Evolutionary conservation across 2,329 filamentous ascomycete genomes (phyloP).

Genomic region (Gnomoniopsis smithogilvyi): DNA sequence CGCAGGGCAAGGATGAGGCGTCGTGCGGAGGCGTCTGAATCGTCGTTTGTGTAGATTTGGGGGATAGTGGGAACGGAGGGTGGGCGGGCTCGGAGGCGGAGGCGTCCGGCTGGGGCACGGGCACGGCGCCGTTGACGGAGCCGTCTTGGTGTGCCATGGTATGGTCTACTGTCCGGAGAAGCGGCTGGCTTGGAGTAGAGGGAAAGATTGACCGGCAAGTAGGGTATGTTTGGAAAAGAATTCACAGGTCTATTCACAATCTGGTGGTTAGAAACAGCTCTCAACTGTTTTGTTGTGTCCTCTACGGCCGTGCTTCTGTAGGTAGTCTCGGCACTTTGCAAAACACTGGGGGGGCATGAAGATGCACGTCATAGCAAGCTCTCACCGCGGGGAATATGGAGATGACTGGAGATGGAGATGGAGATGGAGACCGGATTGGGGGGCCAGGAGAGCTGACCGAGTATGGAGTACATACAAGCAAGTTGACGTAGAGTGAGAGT

Average conservation of each 20-base stretch:
- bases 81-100: background rate
- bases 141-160: constrained; percentile 29
- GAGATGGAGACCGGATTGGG: too few species aligned
- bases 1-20: constrained; percentile 74
- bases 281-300: too few species aligned
- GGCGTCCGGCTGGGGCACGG: too few species aligned
- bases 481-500: background rate
- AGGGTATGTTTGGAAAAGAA: too few species aligned
- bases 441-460: background rate
- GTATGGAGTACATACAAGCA: background rate
- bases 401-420: too few species aligned
- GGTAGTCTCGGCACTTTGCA: too few species aligned
- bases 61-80: constrained; percentile 61
- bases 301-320: too few species aligned
- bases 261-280: too few species aligned
- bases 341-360: too few species aligned
- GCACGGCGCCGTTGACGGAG: constrained; percentile 33
- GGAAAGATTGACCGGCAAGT: background rate
- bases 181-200: constrained; percentile 2
- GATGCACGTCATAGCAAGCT: too few species aligned
- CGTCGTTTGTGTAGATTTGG: constrained; percentile 69
- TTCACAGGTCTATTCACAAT: too few species aligned
- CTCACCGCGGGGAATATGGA: too few species aligned
- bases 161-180: constrained; percentile 3
- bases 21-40: constrained; percentile 76